phyloP scores from a whole-genome alignment of 2,329 filamentous ascomycete species.

The Colletotrichum graminicola region DNA sequence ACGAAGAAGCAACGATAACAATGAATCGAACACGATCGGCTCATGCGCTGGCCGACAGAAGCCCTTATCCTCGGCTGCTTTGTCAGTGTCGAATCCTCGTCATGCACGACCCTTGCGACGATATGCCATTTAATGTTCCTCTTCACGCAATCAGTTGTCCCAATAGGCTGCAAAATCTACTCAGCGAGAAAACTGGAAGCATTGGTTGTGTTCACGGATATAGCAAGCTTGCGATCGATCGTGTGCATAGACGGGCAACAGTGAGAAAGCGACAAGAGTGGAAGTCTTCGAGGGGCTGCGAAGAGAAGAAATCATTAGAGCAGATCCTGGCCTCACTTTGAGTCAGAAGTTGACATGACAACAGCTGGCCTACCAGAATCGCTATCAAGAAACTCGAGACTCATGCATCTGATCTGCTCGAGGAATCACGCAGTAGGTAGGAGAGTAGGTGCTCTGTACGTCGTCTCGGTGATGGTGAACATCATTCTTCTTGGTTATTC shows the following conservation, averaged over 20 bases:
- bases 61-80: not conserved
- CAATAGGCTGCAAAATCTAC: not conserved
- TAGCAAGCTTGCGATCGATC: not conserved
- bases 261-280: not conserved
- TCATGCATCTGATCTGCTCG: not conserved
- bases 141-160: not conserved
- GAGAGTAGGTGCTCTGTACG: too few species aligned
- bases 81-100: not conserved
- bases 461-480: too few species aligned
- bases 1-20: not conserved
- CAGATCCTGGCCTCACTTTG: not conserved
- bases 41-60: not conserved
- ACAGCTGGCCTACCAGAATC: not conserved
- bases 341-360: not conserved
- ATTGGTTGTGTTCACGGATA: not conserved
- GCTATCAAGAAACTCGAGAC: too few species aligned
- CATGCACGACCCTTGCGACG: not conserved
- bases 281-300: not conserved
- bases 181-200: not conserved
- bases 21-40: not conserved
- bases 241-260: not conserved
- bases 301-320: not conserved
- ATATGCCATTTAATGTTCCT: not conserved
- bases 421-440: not conserved
- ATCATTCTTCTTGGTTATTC: too few species aligned